Evolutionary conservation across 75 land plant species (phyloP), one percentile per base, ranked within the genome.

Genomic region (Selaginella moellendorffii): DNA sequence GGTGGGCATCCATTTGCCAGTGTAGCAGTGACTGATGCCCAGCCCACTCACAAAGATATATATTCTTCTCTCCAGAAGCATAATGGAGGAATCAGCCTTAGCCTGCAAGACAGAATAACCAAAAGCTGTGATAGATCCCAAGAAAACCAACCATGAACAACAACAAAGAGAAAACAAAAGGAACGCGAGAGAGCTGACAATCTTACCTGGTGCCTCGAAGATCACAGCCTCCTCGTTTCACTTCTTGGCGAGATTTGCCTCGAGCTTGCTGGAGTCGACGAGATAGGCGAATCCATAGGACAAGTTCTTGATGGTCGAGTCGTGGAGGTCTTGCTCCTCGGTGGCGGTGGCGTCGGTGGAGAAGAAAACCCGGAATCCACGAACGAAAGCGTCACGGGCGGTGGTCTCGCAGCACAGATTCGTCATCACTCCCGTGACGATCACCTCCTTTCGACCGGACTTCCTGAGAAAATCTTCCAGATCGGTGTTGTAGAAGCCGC

Each of bases 341-440:
- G 95, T 88, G 2, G 82, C 90, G 23, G 90, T 88, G 14, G 86
- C 89, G 60, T 88, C 95, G 8, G 82, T 73, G 0, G 95, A 85
- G 74, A 88, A 88, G 78, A 83, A 88, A n/a, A 88, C 90, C 65
- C 90, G 68, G 62, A 81, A 85, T 18, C 90, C 95, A 30, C 74
- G 72, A 1, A 79, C 68, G 60, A 83, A 88, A 22, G 90, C 90
- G 0, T 79, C 90, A 24, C 90, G 77, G 28, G 95, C 86, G 25
- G 90, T 83, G 12, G 95, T 85, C 72, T 88, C 95, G 64, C 95
- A 88, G 72, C 95, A 88, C 63, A 87, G 69, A 58, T 88, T 88
- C 0, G 95, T 85, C 95, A 82, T 82, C 0, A 85, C 89, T 18
- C 93, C 93, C 0, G 82, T 64, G 5, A 85, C 63, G 8, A 88